Percentiles rank a stretch among this genome's conserved stretches.
These are phyloP conservation scores for Lactarius evosmus DNA, from an alignment of 768 basidiomycete genomes.

Conservation along the genomic window DNA sequence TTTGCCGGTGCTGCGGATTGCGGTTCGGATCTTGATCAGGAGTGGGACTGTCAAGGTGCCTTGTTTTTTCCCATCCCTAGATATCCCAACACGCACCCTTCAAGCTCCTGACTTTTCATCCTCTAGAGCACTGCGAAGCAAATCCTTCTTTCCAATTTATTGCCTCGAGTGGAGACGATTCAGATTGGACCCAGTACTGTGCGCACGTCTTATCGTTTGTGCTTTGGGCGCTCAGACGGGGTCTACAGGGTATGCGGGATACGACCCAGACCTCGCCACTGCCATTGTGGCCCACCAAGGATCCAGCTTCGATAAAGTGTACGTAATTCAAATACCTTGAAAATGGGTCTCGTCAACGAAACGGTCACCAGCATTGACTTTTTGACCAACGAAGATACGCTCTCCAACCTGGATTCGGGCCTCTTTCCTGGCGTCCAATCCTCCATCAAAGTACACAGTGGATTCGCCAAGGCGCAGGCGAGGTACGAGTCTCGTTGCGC, in stretches of 20 bases:
- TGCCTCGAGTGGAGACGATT: not conserved
- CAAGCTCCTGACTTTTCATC: not conserved
- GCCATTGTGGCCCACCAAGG: slow-evolving; percentile 59
- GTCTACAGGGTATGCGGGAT: slow-evolving; percentile 41
- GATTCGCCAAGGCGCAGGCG: slow-evolving; percentile 51
- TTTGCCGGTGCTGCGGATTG: slow-evolving; percentile 58
- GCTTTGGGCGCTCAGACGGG: not conserved
- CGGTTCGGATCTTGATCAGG: too few species aligned
- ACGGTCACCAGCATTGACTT: not conserved
- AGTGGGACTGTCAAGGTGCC: too few species aligned
- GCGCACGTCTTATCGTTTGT: not conserved
- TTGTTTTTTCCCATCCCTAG: not conserved
- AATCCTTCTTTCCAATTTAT: not conserved
- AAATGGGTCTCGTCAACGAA: not conserved
- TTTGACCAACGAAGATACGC: not conserved
- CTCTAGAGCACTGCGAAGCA: slow-evolving; percentile 2
- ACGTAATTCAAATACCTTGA: not conserved
- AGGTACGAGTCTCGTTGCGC: not conserved
- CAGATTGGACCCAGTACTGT: not conserved
- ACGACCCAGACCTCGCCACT: slow-evolving; percentile 46
- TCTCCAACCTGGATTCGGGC: slow-evolving; percentile 37
- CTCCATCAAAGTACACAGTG: slow-evolving; percentile 46
- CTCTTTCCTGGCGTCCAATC: slow-evolving; percentile 54
- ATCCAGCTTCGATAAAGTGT: too few species aligned
- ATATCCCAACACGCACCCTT: not conserved